Conservation (phyloP, 1,284 basidiomycete species). For the Malassezia yamatoensis region DNA sequence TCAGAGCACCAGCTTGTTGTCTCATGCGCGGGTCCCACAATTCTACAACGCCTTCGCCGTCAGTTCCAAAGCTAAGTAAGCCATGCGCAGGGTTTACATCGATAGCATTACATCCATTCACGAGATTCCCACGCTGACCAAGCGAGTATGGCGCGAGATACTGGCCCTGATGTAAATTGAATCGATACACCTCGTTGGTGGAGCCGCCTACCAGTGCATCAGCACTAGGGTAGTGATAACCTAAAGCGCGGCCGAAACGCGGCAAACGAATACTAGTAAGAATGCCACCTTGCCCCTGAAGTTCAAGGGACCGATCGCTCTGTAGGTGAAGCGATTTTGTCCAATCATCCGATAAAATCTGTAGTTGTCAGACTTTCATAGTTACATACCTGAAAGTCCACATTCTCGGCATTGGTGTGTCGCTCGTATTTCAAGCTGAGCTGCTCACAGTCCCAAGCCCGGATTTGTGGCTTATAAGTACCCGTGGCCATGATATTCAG, state of each 20-base stretch:
- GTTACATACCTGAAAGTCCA: constrained; percentile 80
- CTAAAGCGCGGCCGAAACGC: constrained; percentile 78
- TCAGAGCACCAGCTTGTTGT: constrained; percentile 63
- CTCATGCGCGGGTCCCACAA: constrained; percentile 92
- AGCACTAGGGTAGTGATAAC: constrained; percentile 75
- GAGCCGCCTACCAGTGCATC: constrained; percentile 68
- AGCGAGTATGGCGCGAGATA: constrained; percentile 54
- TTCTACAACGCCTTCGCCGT: constrained; percentile 69
- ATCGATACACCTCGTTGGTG: constrained; percentile 76
- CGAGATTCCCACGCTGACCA: constrained; percentile 33
- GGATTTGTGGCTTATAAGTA: constrained; percentile 94
- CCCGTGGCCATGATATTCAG: constrained; percentile 87
- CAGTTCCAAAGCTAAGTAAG: constrained; percentile 75
- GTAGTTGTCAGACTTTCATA: constrained; percentile 7
- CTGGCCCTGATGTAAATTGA: constrained; percentile 89
- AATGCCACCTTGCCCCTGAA: constrained; percentile 87
- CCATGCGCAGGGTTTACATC: constrained; percentile 92
- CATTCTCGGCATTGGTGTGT: constrained; percentile 90
- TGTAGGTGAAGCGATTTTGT: constrained; percentile 96
- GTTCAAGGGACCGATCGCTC: constrained; percentile 82
- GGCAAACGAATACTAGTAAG: constrained; percentile 90
- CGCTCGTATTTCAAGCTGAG: constrained; percentile 90
- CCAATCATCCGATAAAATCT: constrained; percentile 97
- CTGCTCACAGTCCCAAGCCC: constrained; percentile 89
- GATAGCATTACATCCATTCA: constrained; percentile 73